Conservation (phyloP, 208 protist species). For the Crithidia expoeki region DNA sequence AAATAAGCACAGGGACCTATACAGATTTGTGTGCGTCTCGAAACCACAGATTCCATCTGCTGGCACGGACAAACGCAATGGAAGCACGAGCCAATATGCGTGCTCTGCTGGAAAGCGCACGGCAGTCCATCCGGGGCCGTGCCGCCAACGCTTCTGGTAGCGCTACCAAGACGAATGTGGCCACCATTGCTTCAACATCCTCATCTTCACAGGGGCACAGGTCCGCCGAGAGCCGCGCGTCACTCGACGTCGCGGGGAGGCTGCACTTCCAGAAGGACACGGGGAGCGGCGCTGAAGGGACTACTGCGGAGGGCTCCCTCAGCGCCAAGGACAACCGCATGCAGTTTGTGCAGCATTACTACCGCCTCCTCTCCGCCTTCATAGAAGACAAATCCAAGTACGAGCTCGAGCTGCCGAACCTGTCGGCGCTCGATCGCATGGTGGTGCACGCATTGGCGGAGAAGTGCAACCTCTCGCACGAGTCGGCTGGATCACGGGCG, state of each 20-base stretch:
- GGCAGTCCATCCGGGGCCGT: conserved; percentile 33
- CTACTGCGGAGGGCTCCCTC: conserved; percentile 25
- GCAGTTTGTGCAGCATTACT: conserved; percentile 78
- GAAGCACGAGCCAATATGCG: conserved; percentile 36
- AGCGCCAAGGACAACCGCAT: conserved; percentile 61
- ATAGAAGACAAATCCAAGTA: conserved; percentile 78
- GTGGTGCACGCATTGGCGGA: conserved; percentile 84
- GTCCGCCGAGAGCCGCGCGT: conserved; percentile 36
- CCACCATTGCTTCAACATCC: conserved; percentile 9
- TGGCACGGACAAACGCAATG: too few species aligned
- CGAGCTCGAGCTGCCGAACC: conserved; percentile 69
- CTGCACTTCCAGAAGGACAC: conserved; percentile 27
- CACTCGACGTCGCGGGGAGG: not conserved
- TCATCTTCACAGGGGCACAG: conserved; percentile 20
- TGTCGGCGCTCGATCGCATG: conserved; percentile 73
- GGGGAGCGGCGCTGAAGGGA: conserved; percentile 1
- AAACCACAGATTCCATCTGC: too few species aligned
- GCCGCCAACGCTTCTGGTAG: conserved; percentile 27
- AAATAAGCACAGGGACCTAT: too few species aligned
- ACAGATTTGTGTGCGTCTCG: too few species aligned
- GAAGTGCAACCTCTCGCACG: conserved; percentile 86
- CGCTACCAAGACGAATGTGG: conserved; percentile 1
- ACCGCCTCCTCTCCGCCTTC: conserved; percentile 72
- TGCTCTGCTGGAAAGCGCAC: conserved; percentile 34
- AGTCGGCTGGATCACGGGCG: conserved; percentile 51